Evolutionary conservation across 257 asterid species (phyloP).

Genomic region (Coffea eugenioides): DNA sequence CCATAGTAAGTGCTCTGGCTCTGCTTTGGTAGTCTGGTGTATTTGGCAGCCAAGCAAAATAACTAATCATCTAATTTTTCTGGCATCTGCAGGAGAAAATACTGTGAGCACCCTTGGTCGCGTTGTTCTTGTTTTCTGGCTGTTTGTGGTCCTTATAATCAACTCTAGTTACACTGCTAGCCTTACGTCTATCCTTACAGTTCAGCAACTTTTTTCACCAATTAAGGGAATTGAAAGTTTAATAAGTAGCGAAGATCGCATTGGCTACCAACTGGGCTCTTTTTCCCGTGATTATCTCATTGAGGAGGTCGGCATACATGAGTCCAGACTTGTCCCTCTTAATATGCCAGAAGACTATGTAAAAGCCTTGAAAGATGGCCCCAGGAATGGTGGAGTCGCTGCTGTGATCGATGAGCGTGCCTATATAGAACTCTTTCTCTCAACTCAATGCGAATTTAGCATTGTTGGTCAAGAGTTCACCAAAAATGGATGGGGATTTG

Average conservation of each 20-base stretch:
- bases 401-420: slow-evolving; percentile 64
- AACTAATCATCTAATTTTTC: not conserved
- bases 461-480: slow-evolving; percentile 61
- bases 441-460: slow-evolving; percentile 46
- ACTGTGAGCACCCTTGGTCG: slow-evolving; percentile 57
- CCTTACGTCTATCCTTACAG: slow-evolving; percentile 69
- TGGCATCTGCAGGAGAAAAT: slow-evolving; percentile 43
- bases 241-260: slow-evolving; percentile 32
- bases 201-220: slow-evolving; percentile 53
- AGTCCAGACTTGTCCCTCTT: slow-evolving; percentile 55
- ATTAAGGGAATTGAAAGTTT: slow-evolving; percentile 57
- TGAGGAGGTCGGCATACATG: slow-evolving; percentile 46
- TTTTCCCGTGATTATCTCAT: slow-evolving; percentile 49
- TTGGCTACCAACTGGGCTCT: slow-evolving; percentile 58
- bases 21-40: not conserved
- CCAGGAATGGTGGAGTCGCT: slow-evolving; percentile 50
- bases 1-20: slow-evolving; percentile 30
- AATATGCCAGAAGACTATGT: slow-evolving; percentile 54
- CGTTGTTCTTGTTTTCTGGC: slow-evolving; percentile 51
- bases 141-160: slow-evolving; percentile 57
- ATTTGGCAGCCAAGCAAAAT: not conserved
- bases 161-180: slow-evolving; percentile 66
- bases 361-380: slow-evolving; percentile 47
- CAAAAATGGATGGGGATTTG: slow-evolving; percentile 68
- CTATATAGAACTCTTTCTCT: slow-evolving; percentile 56